Evolutionary conservation across 73 alveolate genomes (phyloP).

Genomic region (Tetrahymena malaccensis): DNA sequence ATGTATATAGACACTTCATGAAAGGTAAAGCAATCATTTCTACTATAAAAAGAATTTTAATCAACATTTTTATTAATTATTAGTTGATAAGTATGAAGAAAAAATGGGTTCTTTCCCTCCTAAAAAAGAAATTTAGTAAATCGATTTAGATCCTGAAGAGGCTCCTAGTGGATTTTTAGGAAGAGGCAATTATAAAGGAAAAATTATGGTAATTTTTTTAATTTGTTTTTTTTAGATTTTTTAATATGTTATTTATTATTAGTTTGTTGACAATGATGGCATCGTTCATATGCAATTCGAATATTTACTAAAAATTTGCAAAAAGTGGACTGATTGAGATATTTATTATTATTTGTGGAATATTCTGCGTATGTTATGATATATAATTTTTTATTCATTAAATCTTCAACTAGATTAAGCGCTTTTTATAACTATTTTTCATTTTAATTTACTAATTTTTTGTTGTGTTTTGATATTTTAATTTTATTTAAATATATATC

Average conservation of each 20-base stretch:
- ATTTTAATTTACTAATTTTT: no score
- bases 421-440: no score
- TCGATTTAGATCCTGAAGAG: slow-evolving; percentile 26
- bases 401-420: no score
- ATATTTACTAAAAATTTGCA: slow-evolving; percentile 36
- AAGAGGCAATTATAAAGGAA: slow-evolving; percentile 49
- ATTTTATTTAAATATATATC: no score
- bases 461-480: no score
- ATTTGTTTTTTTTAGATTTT: no score
- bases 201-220: slow-evolving; percentile 15
- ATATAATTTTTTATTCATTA: neutral
- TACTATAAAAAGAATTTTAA: neutral
- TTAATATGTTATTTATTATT: neutral
- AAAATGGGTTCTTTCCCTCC: slow-evolving; percentile 63
- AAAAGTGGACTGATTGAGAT: slow-evolving; percentile 37
- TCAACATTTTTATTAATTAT: neutral
- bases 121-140: slow-evolving; percentile 6
- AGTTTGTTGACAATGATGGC: slow-evolving; percentile 50
- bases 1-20: slow-evolving; percentile 24
- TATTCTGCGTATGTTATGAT: neutral
- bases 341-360: neutral
- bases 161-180: slow-evolving; percentile 53
- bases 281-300: slow-evolving; percentile 48
- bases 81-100: slow-evolving; percentile 51
- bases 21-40: neutral